Evolutionary conservation across 139 green algal genomes (phyloP).

Genomic region (Chlorella sp.): DNA sequence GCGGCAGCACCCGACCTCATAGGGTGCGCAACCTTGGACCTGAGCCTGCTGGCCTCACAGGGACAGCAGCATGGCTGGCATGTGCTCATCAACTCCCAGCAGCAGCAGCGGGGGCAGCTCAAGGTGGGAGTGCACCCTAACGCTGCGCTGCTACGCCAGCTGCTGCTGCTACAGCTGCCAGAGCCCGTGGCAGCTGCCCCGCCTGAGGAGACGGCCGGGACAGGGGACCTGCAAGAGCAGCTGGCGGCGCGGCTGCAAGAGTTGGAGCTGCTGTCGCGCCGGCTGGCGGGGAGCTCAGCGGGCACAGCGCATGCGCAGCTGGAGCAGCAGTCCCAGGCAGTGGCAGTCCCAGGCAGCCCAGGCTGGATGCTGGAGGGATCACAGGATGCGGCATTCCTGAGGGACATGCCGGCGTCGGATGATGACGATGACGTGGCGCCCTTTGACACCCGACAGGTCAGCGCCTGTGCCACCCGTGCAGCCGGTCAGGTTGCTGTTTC

Average conservation of each 20-base stretch:
- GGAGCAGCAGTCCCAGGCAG: background rate
- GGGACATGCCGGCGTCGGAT: background rate
- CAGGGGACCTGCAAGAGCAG: background rate
- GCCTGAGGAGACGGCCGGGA: background rate
- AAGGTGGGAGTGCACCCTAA: background rate
- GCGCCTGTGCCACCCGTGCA: background rate
- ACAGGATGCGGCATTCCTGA: background rate
- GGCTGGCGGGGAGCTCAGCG: background rate
- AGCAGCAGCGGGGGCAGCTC: slow-evolving; percentile 9
- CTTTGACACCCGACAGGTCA: background rate
- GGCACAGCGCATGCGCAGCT: background rate
- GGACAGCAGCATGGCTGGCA: background rate
- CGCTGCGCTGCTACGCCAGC: background rate
- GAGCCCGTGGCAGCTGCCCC: background rate
- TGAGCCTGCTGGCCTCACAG: background rate
- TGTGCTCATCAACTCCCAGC: background rate
- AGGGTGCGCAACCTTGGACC: background rate
- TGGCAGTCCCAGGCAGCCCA: background rate
- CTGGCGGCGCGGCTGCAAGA: slow-evolving; percentile 9
- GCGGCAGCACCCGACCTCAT: background rate
- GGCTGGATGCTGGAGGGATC: background rate
- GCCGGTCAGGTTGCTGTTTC: background rate
- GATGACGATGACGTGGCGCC: background rate
- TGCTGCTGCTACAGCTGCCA: too few relatives aligned
- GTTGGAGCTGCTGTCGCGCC: slow-evolving; percentile 21